Percentiles rank a stretch among this genome's conserved stretches.
These are phyloP conservation scores for Bothriochloa decipiens DNA, from an alignment of 176 grass and related monocot species.

Conservation along the genomic window DNA sequence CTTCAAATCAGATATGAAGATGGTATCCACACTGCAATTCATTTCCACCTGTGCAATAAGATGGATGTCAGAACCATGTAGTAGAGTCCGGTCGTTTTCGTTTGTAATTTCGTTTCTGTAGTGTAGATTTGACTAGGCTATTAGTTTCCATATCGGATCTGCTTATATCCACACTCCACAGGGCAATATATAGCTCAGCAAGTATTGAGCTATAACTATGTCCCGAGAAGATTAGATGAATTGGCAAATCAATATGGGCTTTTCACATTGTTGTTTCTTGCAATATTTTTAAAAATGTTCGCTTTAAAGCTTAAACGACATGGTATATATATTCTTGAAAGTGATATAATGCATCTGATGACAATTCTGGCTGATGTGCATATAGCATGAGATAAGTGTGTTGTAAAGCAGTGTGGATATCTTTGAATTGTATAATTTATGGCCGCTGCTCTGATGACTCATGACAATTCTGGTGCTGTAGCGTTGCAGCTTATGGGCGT, in stretches of 20 bases:
- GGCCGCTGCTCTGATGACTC: not conserved
- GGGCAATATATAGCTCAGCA: slow-evolving; percentile 40
- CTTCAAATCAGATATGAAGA: slow-evolving; percentile 14
- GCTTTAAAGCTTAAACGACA: not conserved
- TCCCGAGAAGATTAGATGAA: slow-evolving; percentile 18
- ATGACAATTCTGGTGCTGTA: not conserved
- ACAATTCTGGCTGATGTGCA: not conserved
- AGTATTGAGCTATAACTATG: slow-evolving; percentile 37
- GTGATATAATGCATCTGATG: slow-evolving; percentile 1
- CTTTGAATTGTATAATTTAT: not conserved
- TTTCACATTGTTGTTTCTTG: not conserved
- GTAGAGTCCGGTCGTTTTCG: slow-evolving; percentile 12
- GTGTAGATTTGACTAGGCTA: slow-evolving; percentile 35
- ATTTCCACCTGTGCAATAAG: slow-evolving; percentile 51
- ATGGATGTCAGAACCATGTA: slow-evolving; percentile 36
- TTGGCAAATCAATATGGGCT: slow-evolving; percentile 22
- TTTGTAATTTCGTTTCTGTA: slow-evolving; percentile 44
- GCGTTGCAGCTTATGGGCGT: too few relatives aligned
- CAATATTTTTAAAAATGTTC: not conserved
- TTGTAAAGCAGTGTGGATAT: not conserved
- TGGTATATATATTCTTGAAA: not conserved
- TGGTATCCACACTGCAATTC: slow-evolving; percentile 9
- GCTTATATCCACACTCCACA: slow-evolving; percentile 9
- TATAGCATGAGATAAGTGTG: not conserved
- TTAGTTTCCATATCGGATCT: slow-evolving; percentile 25